Evolutionary conservation across 225 moss, liverwort and hornwort genomes (phyloP), one percentile per base, ranked within the genome.

Genomic region (Polytrichum formosum): DNA sequence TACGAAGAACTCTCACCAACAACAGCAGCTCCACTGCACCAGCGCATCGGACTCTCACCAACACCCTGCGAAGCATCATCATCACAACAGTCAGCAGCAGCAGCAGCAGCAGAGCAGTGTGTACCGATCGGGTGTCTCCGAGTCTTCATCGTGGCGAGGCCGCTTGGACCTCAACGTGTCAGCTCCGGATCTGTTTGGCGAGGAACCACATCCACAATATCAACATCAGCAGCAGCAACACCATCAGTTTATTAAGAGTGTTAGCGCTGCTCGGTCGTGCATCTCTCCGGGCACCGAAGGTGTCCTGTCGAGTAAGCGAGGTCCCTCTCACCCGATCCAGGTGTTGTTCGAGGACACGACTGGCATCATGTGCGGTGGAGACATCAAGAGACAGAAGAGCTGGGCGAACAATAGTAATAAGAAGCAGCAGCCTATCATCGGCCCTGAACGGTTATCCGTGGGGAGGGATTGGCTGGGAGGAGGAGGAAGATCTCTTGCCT

Each of bases 151-250:
- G 1, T 92, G 94, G 94, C 85, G 92, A 13, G 80, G 82, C 20
- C 81, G 88, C 53, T 60, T 95, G 53, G 95, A 95, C 91, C 88
- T 95, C 6, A 95, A 95, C 73, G 79, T 95, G 6, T 84, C 84
- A 5, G 88, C 79, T 5, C 84, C 84, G 74, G 89, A 91, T 81
- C 75, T 75, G 2, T 73, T 81, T 4, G 78, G 65, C 16, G 90
- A 87, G 29, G 87, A 89, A 16, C 86, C 80, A 19, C 46, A 46
- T 46, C 46, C 46, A 46, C 46, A 46, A 46, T 46, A 2, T 37
- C 37, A 10, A 37, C 35, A 8, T 10, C 37, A 37, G 2, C 37
- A 37, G 37, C 46, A 46, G 13, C 46, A 46, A 46, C 46, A 46
- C 46, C 72, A 46, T 16, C 80, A 82, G 25, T 76, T 85, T 6